Evolutionary conservation across 192 early-diverging fungal genomes (phyloP), one percentile per base, ranked within the genome.

Genomic region (Chytriomyces hyalinus): DNA sequence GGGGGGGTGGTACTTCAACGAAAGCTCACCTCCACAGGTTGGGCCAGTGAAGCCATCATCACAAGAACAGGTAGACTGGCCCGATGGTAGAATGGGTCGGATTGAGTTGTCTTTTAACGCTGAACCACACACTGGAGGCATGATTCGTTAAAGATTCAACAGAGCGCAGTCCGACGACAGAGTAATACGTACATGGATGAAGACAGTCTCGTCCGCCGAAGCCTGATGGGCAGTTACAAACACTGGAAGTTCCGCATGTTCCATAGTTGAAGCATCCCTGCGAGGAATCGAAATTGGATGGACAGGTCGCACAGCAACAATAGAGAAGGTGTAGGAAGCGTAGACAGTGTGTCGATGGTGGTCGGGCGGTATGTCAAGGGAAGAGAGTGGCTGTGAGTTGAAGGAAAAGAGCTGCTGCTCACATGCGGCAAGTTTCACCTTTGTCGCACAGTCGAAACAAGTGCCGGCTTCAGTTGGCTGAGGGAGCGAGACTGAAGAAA

Each of bases 41-140:
- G 85, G 71, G 60, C 88, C 90, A 20, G 79, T 76, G 67, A 88
- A 91, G n/a, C 90, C 90, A 24, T 64, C 75, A 47, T 87, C 87
- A 75, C 90, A 91, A 73, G 72, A 43, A 86, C 78, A 83, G 6
- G 50, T 22, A 28, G 28, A 44, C 44, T 63, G 57, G 5, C 47
- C 61, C 5, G 36, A 47, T 6, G 84, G 49, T 15, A 75, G 60
- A 15, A 70, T 61, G 36, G 67, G 53, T 43, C 80, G 69, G 50
- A 43, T 13, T 44, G 9, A 26, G 46, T 65, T 57, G 1, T n/a
- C 8, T 7, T 36, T 57, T 59, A 76, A 66, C 22, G 76, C 63
- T 44, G 82, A 81, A 28, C 74, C 74, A 66, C 81, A 84, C 44
- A 75, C 77, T 83, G 20, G 43, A 68, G 11, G 65, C 60, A 77